Base-by-base conservation (phyloP, 2,329 filamentous ascomycete species). In the Pestalotiopsis sp. region DNA sequence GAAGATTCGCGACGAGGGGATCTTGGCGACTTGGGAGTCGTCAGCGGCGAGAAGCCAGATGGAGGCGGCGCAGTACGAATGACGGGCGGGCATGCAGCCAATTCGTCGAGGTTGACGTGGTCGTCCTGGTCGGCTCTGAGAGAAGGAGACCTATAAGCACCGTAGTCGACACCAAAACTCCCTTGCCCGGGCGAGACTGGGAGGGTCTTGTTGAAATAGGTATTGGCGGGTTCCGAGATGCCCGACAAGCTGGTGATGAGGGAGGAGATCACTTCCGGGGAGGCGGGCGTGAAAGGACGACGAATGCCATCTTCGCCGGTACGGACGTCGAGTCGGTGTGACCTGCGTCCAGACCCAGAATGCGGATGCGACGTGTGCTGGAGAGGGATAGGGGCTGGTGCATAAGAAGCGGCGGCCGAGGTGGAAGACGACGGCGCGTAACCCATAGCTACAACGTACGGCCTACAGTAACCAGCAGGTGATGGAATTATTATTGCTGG, bases 1-100 rank as follows among this genome's bases (percentile, higher is more conserved):
- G 77, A 74, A 45, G 82, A 79, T 38, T 87, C 87, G 70, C 83
- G 84, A 65, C 80, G 80, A 23, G 85, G 83, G 36, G 83, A 88
- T 66, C 81, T 79, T 23, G 84, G 81, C 31, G 82, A 87, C 70
- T 85, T 90, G 69, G 86, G 86, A 0, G 90, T 88, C n/a, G 91
- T 94, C 65, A 93, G 81, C 20, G 90, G 82, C 31, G 92, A 94
- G 74, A 90, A 89, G 66, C 92, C 93, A 64, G 92, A 93, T 0
- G 93, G 93, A 7, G 91, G 92, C 78, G 95, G 95, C 39, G 93
- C 89, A 39, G 95, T 97, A 71, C 92, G 91, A 74, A 97, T 88
- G 67, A 95, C 88, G 20, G 94, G 94, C 13, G 93, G 82, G 62
- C 84, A 82, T 25, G 89, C 89, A 38, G 89, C 86, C 59, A 90